Evolutionary conservation across 352 stramenopile species (phyloP), one percentile per base, ranked within the genome.

Genomic region (Pythium guiyangense): DNA sequence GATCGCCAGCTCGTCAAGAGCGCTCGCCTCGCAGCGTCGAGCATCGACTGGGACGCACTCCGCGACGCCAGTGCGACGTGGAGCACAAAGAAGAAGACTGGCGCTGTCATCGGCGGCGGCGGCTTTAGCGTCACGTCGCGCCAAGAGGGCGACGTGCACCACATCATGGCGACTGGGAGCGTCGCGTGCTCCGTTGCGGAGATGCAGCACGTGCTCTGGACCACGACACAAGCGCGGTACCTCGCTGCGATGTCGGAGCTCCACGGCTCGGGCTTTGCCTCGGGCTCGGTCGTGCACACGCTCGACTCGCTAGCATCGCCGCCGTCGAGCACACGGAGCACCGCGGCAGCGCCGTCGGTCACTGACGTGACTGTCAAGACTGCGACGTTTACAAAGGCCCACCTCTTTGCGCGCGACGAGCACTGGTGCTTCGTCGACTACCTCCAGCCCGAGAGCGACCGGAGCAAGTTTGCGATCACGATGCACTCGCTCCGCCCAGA

Each of bases 371-470:
- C 53, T 8, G 69, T 78, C 18, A 80, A 78, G 49, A 74, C 54
- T 4, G 61, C 61, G 8, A 63, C 56, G 29, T 78, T 80, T 46
- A 52, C 55, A n/a, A 57, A 56, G 18, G 48, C 62, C 17, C 56
- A 62, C 10, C 15, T 74, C 40, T 67, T 79, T 18, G 63, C 59
- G 12, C 29, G 45, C 4, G 61, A 71, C 45, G 65, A 79, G 29
- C 26, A 49, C 6, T 76, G 68, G 68, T 75, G 64, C 49, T 76
- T 63, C 49, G 57, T 78, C 20, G 69, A 77, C 31, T 52, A 59
- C 11, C 45, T 65, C 3, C 35, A 69, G 25, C 54, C 62, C 14
- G n/a, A 42, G 14, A 14, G 18, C 22, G 26, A 56, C 15, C 29
- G 9, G 0, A 60, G 37, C 9, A 15, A 34, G 17, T 79, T 79